Evolutionary conservation across 768 basidiomycete species (phyloP), one percentile per base, ranked within the genome.

Genomic region (Baorangia bicolor): DNA sequence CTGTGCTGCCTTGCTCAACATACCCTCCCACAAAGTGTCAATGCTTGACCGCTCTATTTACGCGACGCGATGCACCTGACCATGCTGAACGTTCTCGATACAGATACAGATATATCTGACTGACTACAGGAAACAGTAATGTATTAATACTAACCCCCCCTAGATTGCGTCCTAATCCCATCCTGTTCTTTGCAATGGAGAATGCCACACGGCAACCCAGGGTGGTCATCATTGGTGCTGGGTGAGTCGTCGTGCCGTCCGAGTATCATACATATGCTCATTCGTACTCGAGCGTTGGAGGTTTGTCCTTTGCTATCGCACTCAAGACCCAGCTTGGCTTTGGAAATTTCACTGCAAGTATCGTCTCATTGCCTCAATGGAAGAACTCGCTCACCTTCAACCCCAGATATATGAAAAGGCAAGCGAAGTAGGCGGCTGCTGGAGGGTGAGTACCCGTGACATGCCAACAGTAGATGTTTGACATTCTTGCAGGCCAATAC

Each of bases 391-490:
- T 58, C 33, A 62, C 33, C 16, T 8, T 43, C 30, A 12, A 40
- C 35, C 6, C 23, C 12, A 45, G 82, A 77, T 82, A 20, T 78
- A 74, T 31, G 81, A 82, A 59, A 77, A 78, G 51, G 75, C 64
- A 5, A 46, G 49, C 4, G 75, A 76, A 35, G 72, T 82, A 18
- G 81, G 81, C 11, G 80, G 81, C 35, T 79, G 79, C 30, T 82
- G 81, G 81, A 71, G 79, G 56, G 81, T 82, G 53, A 58, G 79
- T 70, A 31, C 11, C 47, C 13, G 55, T 25, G 25, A 25, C 18
- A 34, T 23, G 27, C 40, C 20, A 45, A n/a, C 1, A 16, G 20
- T 20, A 12, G 18, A 2, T 25, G 1, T 20, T 34, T 59, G 47
- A 59, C 57, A 30, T 49, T 41, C n/a, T 23, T 40, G n/a, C 52